Evolutionary conservation across 176 grass and related monocot species (phyloP), one percentile per base, ranked within the genome.

Genomic region (Oryza brachyantha): DNA sequence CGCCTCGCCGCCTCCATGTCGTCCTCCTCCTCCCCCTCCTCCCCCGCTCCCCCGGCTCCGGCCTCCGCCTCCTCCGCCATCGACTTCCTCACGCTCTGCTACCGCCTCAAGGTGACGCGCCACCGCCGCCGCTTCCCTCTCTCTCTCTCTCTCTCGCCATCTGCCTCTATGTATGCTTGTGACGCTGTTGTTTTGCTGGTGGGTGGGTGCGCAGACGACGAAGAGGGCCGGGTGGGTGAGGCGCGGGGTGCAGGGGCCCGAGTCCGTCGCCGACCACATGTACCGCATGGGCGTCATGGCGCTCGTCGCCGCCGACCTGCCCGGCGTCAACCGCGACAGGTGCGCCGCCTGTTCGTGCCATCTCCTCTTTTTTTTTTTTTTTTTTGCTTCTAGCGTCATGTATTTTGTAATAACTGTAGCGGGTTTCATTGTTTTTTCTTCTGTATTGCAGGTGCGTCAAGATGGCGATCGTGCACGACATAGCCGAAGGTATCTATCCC

Each of bases 221-320:
- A 99, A 99, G 74, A 81, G 96, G 81, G 74, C 88, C 13, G 92
- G 96, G 5, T 99, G 96, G 92, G 82, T 95, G 80, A 90, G 83
- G 84, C 86, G 88, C 76, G 88, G 79, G n/a, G 84, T 99, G 75
- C 79, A 87, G 65, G 88, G 50, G 16, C 90, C 96, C 9, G 96
- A 99, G 87, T 96, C 96, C 12, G 76, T 96, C 40, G 92, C 92
- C 27, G 96, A 99, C 84, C 96, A 99, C 92, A 99, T 99, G 96
- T 93, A 99, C 81, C 87, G 88, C 29, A 99, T 99, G 96, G 90
- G 92, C 36, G 78, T 99, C 75, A 99, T 99, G 96, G 92, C 96
- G 68, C 90, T 99, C 43, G 72, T 95, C 67, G 92, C 86, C n/a
- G 68, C 86, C n/a, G 96, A 99, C 64, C 76, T 96, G 38, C 96